phyloP scores from a whole-genome alignment of 192 early-diverging fungal genomes.

The Backusella psychrophila region DNA sequence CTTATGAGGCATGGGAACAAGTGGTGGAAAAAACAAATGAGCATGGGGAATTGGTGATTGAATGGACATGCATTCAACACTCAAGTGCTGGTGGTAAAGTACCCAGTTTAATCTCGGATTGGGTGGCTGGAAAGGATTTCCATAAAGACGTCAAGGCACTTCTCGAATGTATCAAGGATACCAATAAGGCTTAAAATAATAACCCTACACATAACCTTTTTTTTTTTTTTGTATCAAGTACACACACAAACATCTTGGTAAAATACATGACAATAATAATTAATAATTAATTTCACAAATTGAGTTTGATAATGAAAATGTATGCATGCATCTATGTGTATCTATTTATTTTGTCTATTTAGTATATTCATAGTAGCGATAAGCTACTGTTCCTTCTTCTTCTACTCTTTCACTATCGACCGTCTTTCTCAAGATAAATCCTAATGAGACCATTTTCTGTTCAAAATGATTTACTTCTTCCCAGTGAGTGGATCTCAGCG shows the following conservation, averaged over 20 bases:
- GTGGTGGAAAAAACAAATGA: neutral
- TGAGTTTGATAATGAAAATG: neutral
- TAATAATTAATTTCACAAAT: neutral
- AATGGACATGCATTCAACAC: neutral
- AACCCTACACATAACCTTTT: neutral
- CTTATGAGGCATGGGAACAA: neutral
- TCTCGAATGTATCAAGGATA: neutral
- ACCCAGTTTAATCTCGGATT: neutral
- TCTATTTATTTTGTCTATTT: neutral
- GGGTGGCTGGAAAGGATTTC: neutral
- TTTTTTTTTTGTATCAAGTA: no score
- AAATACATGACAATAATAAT: no score
- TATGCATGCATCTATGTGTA: neutral
- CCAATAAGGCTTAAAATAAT: neutral
- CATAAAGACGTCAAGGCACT: neutral
- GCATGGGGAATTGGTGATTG: neutral
- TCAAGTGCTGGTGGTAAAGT: neutral
- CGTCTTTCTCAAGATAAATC: conserved; percentile 9
- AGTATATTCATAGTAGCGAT: conserved; percentile 25
- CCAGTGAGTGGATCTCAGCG: conserved; percentile 41
- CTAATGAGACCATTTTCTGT: conserved; percentile 41
- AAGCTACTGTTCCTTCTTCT: conserved; percentile 24
- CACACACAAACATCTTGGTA: no score
- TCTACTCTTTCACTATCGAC: conserved; percentile 25
- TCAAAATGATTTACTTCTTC: conserved; percentile 51